Evolutionary conservation across 73 alveolate species (phyloP).

Genomic region (Paramecium octaurelia): DNA sequence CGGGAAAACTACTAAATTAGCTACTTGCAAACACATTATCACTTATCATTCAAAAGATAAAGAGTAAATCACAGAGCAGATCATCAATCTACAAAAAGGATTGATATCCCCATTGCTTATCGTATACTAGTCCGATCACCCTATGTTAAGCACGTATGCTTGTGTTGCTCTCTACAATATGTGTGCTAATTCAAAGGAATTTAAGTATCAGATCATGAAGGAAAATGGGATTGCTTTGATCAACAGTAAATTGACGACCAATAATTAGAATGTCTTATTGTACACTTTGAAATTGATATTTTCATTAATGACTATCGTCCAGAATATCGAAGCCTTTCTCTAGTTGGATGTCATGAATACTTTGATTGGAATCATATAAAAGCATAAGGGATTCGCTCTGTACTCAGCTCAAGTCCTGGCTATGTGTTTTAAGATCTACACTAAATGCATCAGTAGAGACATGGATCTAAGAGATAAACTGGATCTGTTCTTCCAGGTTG

Average conservation of each 20-base stretch:
- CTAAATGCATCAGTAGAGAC: slow-evolving; percentile 10
- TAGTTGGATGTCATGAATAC: not conserved
- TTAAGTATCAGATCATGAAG: slow-evolving; percentile 1
- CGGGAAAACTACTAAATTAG: not conserved
- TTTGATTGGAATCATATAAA: not conserved
- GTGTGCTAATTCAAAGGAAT: slow-evolving; percentile 29
- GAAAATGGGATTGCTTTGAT: not conserved
- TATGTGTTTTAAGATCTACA: not conserved
- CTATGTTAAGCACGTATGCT: slow-evolving; percentile 39
- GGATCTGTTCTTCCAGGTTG: not conserved
- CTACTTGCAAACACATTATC: not conserved
- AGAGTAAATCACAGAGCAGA: not conserved
- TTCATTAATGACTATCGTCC: not conserved
- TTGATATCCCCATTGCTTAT: not conserved
- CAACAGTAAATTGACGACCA: not conserved
- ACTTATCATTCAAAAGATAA: not conserved
- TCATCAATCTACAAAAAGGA: not conserved
- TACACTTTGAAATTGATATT: not conserved
- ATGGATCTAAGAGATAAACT: not conserved
- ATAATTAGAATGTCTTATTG: not conserved
- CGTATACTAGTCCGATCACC: slow-evolving; percentile 24
- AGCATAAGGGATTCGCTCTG: slow-evolving; percentile 14
- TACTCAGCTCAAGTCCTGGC: not conserved
- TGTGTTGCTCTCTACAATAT: slow-evolving; percentile 5
- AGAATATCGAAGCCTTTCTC: slow-evolving; percentile 11